Evolutionary conservation across 495 filamentous ascomycete species (phyloP).

Genomic region (Penicillium cosmopolitanum): DNA sequence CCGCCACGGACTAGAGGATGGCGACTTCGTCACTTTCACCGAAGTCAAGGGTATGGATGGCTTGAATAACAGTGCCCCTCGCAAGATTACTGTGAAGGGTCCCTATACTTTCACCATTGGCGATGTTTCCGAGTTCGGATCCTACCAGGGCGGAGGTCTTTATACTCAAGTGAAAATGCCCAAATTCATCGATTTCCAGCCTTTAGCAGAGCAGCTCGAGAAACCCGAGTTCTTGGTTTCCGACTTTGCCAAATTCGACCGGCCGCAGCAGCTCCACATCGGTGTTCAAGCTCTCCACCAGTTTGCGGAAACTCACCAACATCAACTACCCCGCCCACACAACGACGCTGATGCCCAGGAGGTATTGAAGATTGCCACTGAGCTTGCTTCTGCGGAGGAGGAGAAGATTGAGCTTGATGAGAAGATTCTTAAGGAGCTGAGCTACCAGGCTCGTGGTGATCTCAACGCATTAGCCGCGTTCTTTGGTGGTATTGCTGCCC

Average conservation of each 20-base stretch:
- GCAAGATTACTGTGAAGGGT: slow-evolving; percentile 89
- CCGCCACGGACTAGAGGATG: slow-evolving; percentile 93
- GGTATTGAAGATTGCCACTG: slow-evolving; percentile 70
- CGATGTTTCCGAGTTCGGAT: slow-evolving; percentile 82
- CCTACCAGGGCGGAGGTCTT: slow-evolving; percentile 85
- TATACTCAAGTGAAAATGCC: slow-evolving; percentile 98
- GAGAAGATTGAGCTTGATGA: slow-evolving; percentile 86
- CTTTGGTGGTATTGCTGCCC: slow-evolving; percentile 92
- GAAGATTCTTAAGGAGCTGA: slow-evolving; percentile 90
- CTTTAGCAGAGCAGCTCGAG: slow-evolving; percentile 72
- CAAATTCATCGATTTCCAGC: slow-evolving; percentile 88
- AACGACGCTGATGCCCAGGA: slow-evolving; percentile 82
- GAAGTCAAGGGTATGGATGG: slow-evolving; percentile 93
- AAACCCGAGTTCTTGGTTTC: slow-evolving; percentile 89
- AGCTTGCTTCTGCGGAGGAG: slow-evolving; percentile 63
- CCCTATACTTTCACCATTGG: slow-evolving; percentile 98
- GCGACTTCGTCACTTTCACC: slow-evolving; percentile 92
- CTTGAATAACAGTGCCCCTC: slow-evolving; percentile 78
- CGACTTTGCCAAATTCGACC: slow-evolving; percentile 96
- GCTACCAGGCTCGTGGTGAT: slow-evolving; percentile 94
- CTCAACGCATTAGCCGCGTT: slow-evolving; percentile 90
- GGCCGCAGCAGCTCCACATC: slow-evolving; percentile 87
- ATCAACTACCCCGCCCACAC: slow-evolving; percentile 78
- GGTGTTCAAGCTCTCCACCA: slow-evolving; percentile 91
- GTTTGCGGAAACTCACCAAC: slow-evolving; percentile 69